Base-by-base conservation (phyloP, 2,329 filamentous ascomycete species). In the Endoconidiophora laricicola region DNA sequence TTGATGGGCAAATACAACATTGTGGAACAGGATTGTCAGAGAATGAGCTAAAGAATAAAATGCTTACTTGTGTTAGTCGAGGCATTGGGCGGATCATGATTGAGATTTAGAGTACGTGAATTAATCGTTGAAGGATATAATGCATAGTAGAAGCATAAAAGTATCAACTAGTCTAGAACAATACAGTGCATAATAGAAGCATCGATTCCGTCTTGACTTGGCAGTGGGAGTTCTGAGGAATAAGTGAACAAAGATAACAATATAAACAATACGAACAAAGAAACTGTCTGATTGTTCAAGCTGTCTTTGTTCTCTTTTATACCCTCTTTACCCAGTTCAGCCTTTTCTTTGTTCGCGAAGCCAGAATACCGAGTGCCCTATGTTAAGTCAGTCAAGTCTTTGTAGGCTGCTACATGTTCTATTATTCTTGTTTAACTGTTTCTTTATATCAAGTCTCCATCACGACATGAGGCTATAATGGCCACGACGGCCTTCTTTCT, bases 31-130 rank as follows among this genome's bases (percentile, higher is more conserved):
- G 67, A 5, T 59, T 75, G 14, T 56, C 59, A 46, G 63, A 66
- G 0, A 67, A 67, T 7, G 71, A 75, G 51, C 70, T 66, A 60
- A 56, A 53, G 2, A 60, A 56, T 0, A 60, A 61, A 0, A 70
- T 75, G 69, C 57, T 76, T 52, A 60, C 69, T 7, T 76, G 72
- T 56, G 70, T 76, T 1, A 74, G 71, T 56, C 65, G 72, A 1
- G 72, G 72, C 0, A 58, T 73, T 37, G 71, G 71, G 3, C 61
- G 63, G 41, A 72, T 75, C 44, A 61, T 61, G 1, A 64, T 76
- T 48, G 70, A 73, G 56, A 63, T 73, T 7, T 72, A 59, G 39
- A 41, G 14, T 7, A 22, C n/a, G 6, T 41, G 7, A 40, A 12
- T 6, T 6, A 18, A 18, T 18, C 2, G 2, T 40, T 12, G 9